Evolutionary conservation across 106 monocot genomes (phyloP), one percentile per base, ranked within the genome.

Genomic region (Dactylorhiza incarnata): DNA sequence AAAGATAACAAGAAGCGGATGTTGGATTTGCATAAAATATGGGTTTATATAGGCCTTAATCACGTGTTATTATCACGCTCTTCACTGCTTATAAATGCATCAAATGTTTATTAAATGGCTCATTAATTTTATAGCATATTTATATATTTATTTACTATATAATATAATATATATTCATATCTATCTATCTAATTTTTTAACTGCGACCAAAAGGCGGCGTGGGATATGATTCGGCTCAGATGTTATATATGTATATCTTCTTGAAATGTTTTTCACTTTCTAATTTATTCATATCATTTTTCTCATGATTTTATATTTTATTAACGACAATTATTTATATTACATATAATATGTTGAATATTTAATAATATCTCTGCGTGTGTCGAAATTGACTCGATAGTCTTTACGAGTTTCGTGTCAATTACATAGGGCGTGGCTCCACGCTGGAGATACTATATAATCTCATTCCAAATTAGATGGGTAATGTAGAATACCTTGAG

Each of bases 41-140:
- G 16, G 69, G 8, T 16, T 69, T 69, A 16, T 69, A 69, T 69
- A 69, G 69, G 65, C 65, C 10, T 59, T 59, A 59, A 65, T 65
- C 65, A 65, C 65, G 65, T 65, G 65, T 29, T 65, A 13, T 65
- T 13, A 65, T 20, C 14, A 26, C 29, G 13, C 29, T 11, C 22
- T 59, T 22, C 20, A 19, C 19, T 59, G 20, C 22, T n/a, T 54
- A 0, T 16, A 22, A 59, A 59, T 59, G 58, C 6, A 59, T 19
- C 22, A n/a, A 59, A n/a, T 59, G 14, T 20, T 59, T 59, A 59
- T 59, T 59, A 59, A 59, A 59, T 19, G 1, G 3, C 37, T 37
- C 37, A 22, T 6, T 20, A 59, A 20, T 16, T 54, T 58, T 7
- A 22, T 59, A 3, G 5, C 15, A 4, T 54, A 15, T 20, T 0